Percentiles rank a stretch among this genome's conserved stretches.
phyloP scores from a whole-genome alignment of 108 stramenopile genomes.

The Nannochloropsis gaditana region DNA sequence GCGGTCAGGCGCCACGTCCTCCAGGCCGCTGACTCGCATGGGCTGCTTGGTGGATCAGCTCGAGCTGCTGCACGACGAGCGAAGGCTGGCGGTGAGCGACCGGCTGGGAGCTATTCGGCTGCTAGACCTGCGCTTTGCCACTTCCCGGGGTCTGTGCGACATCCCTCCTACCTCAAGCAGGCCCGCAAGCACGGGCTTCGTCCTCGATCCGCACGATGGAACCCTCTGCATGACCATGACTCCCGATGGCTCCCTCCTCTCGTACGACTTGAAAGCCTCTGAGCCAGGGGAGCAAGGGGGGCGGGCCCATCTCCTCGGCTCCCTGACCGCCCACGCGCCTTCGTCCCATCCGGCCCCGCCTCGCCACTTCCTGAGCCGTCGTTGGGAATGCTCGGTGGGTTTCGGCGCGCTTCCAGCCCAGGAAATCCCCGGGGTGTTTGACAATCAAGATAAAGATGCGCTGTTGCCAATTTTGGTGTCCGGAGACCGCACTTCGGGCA shows the following conservation, averaged over 20 bases:
- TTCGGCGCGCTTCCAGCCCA: no score
- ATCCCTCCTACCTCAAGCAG: background rate
- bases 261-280: background rate
- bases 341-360: background rate
- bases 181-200: background rate
- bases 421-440: no score
- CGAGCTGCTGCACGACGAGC: background rate
- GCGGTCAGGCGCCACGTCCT: background rate
- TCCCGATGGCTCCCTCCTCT: background rate
- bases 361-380: conserved; percentile 7
- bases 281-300: no score
- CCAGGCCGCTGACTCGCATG: background rate
- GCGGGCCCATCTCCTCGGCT: no score
- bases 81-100: background rate
- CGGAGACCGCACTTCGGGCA: background rate
- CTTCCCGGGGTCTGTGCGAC: background rate
- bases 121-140: background rate
- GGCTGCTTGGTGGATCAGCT: background rate
- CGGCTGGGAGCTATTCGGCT: background rate
- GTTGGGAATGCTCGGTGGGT: background rate
- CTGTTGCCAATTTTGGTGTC: background rate
- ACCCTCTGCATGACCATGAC: background rate
- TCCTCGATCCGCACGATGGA: background rate
- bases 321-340: no score
- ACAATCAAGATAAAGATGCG: background rate